These are phyloP conservation scores for Populus pruinosa DNA, from an alignment of 345 rosid species.

Conservation along the genomic window DNA sequence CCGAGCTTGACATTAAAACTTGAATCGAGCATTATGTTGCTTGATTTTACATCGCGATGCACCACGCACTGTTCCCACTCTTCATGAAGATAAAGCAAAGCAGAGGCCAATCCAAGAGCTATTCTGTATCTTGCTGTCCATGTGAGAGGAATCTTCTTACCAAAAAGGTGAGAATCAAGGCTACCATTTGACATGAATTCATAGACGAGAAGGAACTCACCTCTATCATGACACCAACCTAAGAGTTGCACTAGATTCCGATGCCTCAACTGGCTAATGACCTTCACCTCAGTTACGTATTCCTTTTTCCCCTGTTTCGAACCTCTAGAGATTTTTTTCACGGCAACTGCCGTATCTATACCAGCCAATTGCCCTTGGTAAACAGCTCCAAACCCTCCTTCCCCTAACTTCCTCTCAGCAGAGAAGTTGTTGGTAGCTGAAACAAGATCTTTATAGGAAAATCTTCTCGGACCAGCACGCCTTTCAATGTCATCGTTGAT, in stretches of 20 bases:
- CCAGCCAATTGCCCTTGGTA: neutral
- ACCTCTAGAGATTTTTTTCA: neutral
- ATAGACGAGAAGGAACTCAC: neutral
- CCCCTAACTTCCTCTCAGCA: neutral
- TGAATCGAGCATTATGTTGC: neutral
- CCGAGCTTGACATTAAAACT: neutral
- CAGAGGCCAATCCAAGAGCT: conserved; percentile 1
- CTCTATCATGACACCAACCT: neutral
- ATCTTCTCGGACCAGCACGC: neutral
- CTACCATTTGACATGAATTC: neutral
- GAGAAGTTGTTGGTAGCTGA: conserved; percentile 1
- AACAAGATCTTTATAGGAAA: neutral
- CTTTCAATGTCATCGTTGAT: neutral
- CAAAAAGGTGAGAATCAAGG: conserved; percentile 5
- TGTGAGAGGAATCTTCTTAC: neutral
- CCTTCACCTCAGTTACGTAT: neutral
- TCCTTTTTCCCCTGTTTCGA: neutral
- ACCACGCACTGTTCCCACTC: neutral
- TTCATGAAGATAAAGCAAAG: neutral
- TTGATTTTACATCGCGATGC: conserved; percentile 2
- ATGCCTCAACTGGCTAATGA: neutral
- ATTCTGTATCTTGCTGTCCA: neutral
- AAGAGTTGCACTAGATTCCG: neutral
- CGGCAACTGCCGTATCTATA: neutral
- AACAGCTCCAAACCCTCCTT: neutral